phyloP scores from a whole-genome alignment of 176 grass and related monocot genomes.

The Eleusine indica region DNA sequence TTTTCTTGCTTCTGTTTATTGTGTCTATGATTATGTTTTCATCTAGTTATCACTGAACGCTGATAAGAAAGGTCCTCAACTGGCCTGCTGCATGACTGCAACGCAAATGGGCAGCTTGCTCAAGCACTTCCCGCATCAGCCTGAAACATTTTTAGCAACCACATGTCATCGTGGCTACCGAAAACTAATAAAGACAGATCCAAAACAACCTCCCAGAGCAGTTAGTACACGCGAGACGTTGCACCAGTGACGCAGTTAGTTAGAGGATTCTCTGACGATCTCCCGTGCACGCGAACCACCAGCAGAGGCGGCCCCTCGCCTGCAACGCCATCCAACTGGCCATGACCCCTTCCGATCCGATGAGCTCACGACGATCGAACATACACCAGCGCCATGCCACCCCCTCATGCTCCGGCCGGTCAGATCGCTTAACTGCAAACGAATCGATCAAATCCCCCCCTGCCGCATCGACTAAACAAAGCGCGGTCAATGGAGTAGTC shows the following conservation, averaged over 20 bases:
- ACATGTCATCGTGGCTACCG: background rate
- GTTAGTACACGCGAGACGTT: background rate
- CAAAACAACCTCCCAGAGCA: background rate
- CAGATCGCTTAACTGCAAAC: slow-evolving; percentile 30
- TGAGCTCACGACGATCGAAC: background rate
- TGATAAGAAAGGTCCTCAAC: too few relatives aligned
- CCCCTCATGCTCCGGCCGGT: slow-evolving; percentile 9
- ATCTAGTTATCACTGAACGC: too few relatives aligned
- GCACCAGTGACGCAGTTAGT: slow-evolving; percentile 32
- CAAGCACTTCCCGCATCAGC: background rate
- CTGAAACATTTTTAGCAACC: background rate
- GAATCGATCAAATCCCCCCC: background rate
- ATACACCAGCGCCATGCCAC: background rate
- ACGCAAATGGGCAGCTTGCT: background rate
- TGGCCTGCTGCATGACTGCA: background rate
- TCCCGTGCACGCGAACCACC: slow-evolving; percentile 25
- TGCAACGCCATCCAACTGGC: slow-evolving; percentile 34
- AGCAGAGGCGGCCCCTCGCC: slow-evolving; percentile 8
- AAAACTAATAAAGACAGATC: slow-evolving; percentile 16
- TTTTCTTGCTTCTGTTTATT: too few relatives aligned
- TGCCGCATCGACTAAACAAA: slow-evolving; percentile 33
- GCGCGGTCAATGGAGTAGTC: slow-evolving; percentile 42
- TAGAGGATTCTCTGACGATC: slow-evolving; percentile 31
- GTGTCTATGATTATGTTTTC: background rate
- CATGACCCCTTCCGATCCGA: background rate